Base-by-base conservation (phyloP, 140 eudicot genomes). In the Erigeron philadelphicus region DNA sequence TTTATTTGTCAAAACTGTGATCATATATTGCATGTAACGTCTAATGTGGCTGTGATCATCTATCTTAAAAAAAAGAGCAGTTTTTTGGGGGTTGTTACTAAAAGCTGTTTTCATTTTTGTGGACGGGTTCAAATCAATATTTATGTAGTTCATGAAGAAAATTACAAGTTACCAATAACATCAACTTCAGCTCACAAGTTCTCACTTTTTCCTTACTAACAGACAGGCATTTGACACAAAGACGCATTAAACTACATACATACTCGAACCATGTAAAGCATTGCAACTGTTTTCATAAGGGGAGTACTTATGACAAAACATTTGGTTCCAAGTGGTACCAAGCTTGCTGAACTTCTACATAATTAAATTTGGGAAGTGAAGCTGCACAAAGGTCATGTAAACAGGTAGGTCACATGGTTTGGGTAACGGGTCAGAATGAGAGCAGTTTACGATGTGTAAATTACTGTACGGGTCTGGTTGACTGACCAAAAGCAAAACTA, bases 341-440 rank as follows among this genome's bases (percentile, higher is more conserved):
- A 60, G 68, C 57, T 18, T 45, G 64, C 21, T 17, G 5, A 58
- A 53, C 68, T 35, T 49, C 9, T 48, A 75, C 47, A 68, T 38
- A 11, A 11, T 41, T 52, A 13, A 57, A 59, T 16, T 18, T 54
- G 48, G 56, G 56, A 19, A 52, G n/a, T 12, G 35, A 31, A 31
- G 5, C 2, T 31, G 3, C 38, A 31, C 1, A 2, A 31, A 31
- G 38, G 4, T 31, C 38, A 31, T 5, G 5, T 2, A 31, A 31
- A 31, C 9, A 7, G 17, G 9, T 50, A 2, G 21, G 16, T 50
- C 7, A 8, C 16, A 7, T 13, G 15, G 55, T 49, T 49, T 49
- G 57, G 57, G 8, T 9, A 50, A 18, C 21, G 21, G 57, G 57
- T 50, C 57, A 50, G 5, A 50, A 50, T 18, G 16, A 18, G 57